Base-by-base conservation (phyloP, 345 rosid species). In the Brassica carinata region DNA sequence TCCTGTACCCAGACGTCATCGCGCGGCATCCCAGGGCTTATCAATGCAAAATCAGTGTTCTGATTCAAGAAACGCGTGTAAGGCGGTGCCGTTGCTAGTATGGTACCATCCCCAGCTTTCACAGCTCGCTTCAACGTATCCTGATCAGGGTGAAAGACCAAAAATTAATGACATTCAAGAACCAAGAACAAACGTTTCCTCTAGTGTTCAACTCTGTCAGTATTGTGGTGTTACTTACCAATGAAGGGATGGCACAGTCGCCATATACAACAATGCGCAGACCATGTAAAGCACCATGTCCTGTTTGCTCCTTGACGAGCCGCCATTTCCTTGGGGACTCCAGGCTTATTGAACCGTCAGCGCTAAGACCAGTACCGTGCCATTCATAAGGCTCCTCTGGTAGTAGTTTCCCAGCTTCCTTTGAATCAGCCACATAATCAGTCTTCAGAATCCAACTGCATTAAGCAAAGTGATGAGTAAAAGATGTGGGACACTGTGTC, bases 251-350 rank as follows among this genome's bases (percentile, higher is more conserved):
- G 48, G 90, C 79, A 88, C 98, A 94, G 81, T 88, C 97, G 67
- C 99, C 99, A 72, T 94, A 94, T 55, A 94, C 79, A 75, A 96
- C 82, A 58, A 94, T 82, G 66, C 87, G 88, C 90, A 92, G 76
- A 53, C 93, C 96, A 80, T 87, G 74, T 73, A 96, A 90, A 58
- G 98, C 98, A 78, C 99, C 98, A 66, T 94, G 97, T 61, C 98
- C 97, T 53, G 97, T 94, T 85, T 87, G 85, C 86, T 92, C 93
- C 81, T 85, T 85, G 31, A 91, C 75, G 2, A 89, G 89, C 70
- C 98, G 87, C 98, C 99, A 96, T 79, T 90, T 94, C 71, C 97
- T 88, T 53, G 98, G 98, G 72, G 94, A 87, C 82, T 91, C 97
- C 17, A 96, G 86, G 79, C 82, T 92, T 73, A 94, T 87, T 18